Evolutionary conservation across 192 early-diverging fungal species (phyloP).

Genomic region (Backusella tuberculispora): DNA sequence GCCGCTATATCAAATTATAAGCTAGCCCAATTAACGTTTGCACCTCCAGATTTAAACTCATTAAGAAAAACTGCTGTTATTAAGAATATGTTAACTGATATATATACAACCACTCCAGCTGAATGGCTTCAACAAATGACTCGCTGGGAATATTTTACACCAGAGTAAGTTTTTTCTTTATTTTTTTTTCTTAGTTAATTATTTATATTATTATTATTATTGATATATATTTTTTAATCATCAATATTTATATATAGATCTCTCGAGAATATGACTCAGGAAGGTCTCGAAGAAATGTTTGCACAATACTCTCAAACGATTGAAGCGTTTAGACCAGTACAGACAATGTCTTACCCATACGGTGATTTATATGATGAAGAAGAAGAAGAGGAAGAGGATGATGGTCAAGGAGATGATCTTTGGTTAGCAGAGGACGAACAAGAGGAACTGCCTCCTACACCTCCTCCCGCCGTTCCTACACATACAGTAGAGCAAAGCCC

Average conservation of each 20-base stretch:
- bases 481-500: neutral
- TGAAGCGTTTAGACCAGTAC: slow-evolving; percentile 26
- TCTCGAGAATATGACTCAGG: slow-evolving; percentile 39
- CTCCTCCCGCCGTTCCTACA: neutral
- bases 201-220: too few species aligned
- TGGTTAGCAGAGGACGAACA: slow-evolving; percentile 3
- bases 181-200: too few species aligned
- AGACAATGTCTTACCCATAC: neutral
- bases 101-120: slow-evolving; percentile 42
- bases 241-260: slow-evolving; percentile 26
- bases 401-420: slow-evolving; percentile 16
- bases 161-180: slow-evolving; percentile 34
- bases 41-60: slow-evolving; percentile 42
- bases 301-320: slow-evolving; percentile 40
- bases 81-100: slow-evolving; percentile 41
- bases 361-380: slow-evolving; percentile 26
- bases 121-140: slow-evolving; percentile 47
- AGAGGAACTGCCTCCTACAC: neutral
- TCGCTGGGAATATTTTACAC: slow-evolving; percentile 44
- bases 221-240: neutral
- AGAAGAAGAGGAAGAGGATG: slow-evolving; percentile 5
- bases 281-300: slow-evolving; percentile 41
- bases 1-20: slow-evolving; percentile 49
- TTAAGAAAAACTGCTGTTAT: slow-evolving; percentile 45
- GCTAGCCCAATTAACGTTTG: slow-evolving; percentile 45